Base-by-base conservation (phyloP, 306 rosid species). In the Cicer arietinum region DNA sequence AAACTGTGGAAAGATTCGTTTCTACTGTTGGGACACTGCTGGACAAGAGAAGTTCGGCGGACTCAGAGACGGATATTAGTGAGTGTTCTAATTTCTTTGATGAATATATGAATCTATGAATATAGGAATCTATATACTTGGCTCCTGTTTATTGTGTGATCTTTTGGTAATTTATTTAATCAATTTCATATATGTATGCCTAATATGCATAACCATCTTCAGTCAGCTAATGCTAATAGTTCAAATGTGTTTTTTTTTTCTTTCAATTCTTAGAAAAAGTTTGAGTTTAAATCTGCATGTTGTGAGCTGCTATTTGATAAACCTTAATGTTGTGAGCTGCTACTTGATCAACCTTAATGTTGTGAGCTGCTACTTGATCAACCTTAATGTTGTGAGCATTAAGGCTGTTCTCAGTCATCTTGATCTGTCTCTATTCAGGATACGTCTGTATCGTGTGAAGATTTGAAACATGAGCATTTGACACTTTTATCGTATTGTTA, bases 1-100 rank as follows among this genome's bases (percentile, higher is more conserved):
- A 2, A 90, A 90, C 84, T 90, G 90, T 53, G 95, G 90, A 8
- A 86, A 14, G 16, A 14, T 14, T 14, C 16, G 16, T 14, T 14
- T 14, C 16, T 14, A 14, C 16, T 14, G 16, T 14, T 14, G 16
- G 16, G 16, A 14, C 16, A 14, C 16, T 14, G 16, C 16, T 14
- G 16, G 16, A 14, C 16, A 14, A 14, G 16, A 14, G 16, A 14
- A 14, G 16, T 14, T 14, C 16, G 16, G 16, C 16, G 16, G 16
- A 14, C 16, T 14, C 16, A 14, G 16, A 14, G 16, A 14, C 16
- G 16, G 16, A 14, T 14, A 14, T 14, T 14, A 14, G 16, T 14
- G 16, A 14, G 16, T 14, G 16, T 14, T 14, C 16, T 14, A 14
- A 14, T 14, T 14, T 14, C 16, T 14, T 14, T 14, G 16, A 14